phyloP scores from a whole-genome alignment of 75 land plant species.

The Sequoiadendron giganteum region DNA sequence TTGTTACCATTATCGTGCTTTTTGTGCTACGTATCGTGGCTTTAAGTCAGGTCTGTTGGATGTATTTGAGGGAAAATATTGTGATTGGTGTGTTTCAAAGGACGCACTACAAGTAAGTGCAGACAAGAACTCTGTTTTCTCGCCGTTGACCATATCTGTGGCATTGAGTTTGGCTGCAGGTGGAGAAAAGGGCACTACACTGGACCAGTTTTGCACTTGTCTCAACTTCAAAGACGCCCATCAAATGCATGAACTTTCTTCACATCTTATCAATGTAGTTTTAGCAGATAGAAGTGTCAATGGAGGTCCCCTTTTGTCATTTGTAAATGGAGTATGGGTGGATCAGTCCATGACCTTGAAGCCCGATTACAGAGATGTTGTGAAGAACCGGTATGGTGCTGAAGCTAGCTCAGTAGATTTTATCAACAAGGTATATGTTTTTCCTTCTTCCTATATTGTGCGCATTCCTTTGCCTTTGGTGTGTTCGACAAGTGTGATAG shows the following conservation, averaged over 20 bases:
- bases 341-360: constrained; percentile 56
- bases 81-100: neutral
- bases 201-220: constrained; percentile 54
- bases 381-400: constrained; percentile 49
- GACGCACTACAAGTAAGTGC: neutral
- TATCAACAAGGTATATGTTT: constrained; percentile 47
- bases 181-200: constrained; percentile 71
- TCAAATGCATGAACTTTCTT: constrained; percentile 38
- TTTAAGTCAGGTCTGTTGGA: no score
- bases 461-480: no score
- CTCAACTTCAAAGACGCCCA: constrained; percentile 41
- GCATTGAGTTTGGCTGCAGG: constrained; percentile 67
- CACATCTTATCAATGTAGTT: constrained; percentile 54
- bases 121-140: constrained; percentile 60
- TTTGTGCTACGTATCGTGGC: no score
- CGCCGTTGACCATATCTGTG: constrained; percentile 68
- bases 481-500: no score
- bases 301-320: constrained; percentile 67
- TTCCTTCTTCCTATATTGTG: neutral
- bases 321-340: constrained; percentile 79
- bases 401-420: constrained; percentile 62
- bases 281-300: constrained; percentile 48
- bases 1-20: no score
- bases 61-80: no score
- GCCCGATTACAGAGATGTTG: constrained; percentile 42